A percentile compares a stretch with the other conserved stretches of the same genome.
Evolutionary conservation across 1,284 basidiomycete genomes (phyloP).

Genomic region (Macrocystidia cucumis): DNA sequence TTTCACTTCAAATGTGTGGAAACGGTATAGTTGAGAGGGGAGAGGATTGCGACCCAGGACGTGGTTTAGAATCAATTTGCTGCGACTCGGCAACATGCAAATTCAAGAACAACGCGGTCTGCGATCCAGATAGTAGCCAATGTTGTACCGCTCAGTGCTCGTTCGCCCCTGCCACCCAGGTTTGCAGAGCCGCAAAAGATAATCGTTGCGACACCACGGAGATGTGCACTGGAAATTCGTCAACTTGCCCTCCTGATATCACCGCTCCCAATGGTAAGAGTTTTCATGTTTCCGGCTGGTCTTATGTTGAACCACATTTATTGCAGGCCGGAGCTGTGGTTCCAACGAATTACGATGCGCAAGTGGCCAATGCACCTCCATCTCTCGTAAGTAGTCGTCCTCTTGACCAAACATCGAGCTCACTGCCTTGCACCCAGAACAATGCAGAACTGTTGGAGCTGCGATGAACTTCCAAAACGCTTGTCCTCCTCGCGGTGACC

Average conservation of each 20-base stretch:
- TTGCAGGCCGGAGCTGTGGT: constrained; percentile 57
- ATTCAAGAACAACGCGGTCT: constrained; percentile 65
- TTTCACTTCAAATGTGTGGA: constrained; percentile 70
- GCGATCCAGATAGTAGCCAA: constrained; percentile 71
- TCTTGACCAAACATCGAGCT: constrained; percentile 6
- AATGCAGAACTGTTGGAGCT: constrained; percentile 73
- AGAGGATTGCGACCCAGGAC: constrained; percentile 88
- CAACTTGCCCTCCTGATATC: constrained; percentile 67
- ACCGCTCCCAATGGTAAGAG: constrained; percentile 59
- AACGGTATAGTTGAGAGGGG: constrained; percentile 73
- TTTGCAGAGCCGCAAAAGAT: constrained; percentile 72
- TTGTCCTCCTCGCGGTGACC: constrained; percentile 60
- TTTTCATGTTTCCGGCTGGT: constrained; percentile 2
- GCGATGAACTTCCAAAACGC: constrained; percentile 61
- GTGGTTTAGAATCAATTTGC: constrained; percentile 54
- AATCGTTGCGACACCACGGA: constrained; percentile 71
- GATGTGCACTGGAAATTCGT: constrained; percentile 70
- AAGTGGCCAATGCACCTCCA: constrained; percentile 76
- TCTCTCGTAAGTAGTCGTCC: constrained; percentile 46
- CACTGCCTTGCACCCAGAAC: constrained; percentile 33
- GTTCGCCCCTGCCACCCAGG: constrained; percentile 57
- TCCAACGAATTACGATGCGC: constrained; percentile 65
- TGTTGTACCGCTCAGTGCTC: constrained; percentile 74
- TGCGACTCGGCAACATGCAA: constrained; percentile 79
- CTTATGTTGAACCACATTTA: constrained; percentile 7